Evolutionary conservation across 139 green algal genomes (phyloP).

Genomic region (Pedinophyceae sp.): DNA sequence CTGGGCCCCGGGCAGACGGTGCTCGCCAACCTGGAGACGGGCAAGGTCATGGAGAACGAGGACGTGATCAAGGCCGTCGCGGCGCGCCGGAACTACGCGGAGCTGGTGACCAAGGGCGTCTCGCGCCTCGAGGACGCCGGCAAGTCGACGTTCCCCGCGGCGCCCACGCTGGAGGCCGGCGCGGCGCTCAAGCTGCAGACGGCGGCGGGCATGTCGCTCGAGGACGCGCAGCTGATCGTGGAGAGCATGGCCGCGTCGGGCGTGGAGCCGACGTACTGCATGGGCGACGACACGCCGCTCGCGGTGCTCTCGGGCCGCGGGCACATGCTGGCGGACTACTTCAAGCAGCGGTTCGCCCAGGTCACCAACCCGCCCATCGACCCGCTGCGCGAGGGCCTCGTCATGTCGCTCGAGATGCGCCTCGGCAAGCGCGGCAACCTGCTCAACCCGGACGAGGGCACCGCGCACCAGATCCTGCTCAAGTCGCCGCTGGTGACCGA

Average conservation of each 20-base stretch:
- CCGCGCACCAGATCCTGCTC: conserved; percentile 61
- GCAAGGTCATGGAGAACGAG: conserved; percentile 70
- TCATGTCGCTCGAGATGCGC: conserved; percentile 92
- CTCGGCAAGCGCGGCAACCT: conserved; percentile 91
- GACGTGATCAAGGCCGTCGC: conserved; percentile 66
- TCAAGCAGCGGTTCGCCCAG: conserved; percentile 99
- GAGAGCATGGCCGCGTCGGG: conserved; percentile 79
- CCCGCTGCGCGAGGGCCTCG: conserved; percentile 91
- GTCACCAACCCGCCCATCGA: conserved; percentile 99
- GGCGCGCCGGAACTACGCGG: conserved; percentile 48
- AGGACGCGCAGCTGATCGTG: conserved; percentile 92
- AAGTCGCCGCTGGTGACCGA: conserved; percentile 81
- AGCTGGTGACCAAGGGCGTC: conserved; percentile 55
- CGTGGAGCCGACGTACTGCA: conserved; percentile 97
- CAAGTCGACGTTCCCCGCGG: conserved; percentile 14
- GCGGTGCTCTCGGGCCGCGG: conserved; percentile 74
- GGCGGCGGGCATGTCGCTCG: conserved; percentile 46
- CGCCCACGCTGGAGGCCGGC: conserved; percentile 29
- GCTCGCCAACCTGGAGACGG: conserved; percentile 63
- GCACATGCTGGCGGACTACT: conserved; percentile 95
- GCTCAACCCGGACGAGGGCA: conserved; percentile 51
- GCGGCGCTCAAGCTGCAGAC: conserved; percentile 48
- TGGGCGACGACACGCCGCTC: conserved; percentile 96
- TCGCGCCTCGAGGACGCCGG: conserved; percentile 33
- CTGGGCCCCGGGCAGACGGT: conserved; percentile 96